These are phyloP conservation scores for Corniculantispora saksenae DNA, from an alignment of 2,329 filamentous ascomycete genomes.

Conservation along the genomic window DNA sequence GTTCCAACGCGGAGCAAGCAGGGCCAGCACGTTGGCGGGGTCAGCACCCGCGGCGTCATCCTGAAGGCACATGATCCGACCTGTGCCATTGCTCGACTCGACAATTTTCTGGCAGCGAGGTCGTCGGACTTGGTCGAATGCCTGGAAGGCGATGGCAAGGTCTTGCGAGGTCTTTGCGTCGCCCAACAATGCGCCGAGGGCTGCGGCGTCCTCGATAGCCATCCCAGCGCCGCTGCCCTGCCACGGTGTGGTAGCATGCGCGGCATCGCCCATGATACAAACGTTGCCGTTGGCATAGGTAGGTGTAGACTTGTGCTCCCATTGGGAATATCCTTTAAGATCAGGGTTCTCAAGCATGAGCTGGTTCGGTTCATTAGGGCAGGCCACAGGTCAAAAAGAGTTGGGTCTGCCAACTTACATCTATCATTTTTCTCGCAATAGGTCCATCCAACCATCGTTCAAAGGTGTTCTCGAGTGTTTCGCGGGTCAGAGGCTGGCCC, in stretches of 20 bases:
- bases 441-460: background rate
- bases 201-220: slow-evolving; percentile 29
- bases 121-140: slow-evolving; percentile 20
- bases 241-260: slow-evolving; percentile 30
- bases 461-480: background rate
- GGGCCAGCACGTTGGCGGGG: background rate
- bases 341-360: background rate
- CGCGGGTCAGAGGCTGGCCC: background rate
- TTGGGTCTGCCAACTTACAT: background rate
- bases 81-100: slow-evolving; percentile 17
- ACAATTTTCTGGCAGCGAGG: slow-evolving; percentile 17
- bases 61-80: slow-evolving; percentile 12
- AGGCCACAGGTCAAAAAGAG: background rate
- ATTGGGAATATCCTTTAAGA: slow-evolving; percentile 11
- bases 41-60: background rate
- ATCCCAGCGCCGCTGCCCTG: slow-evolving; percentile 28
- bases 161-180: background rate
- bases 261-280: slow-evolving; percentile 30
- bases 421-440: slow-evolving; percentile 14
- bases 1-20: background rate
- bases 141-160: slow-evolving; percentile 22
- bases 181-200: slow-evolving; percentile 22
- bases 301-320: slow-evolving; percentile 21
- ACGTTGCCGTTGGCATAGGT: slow-evolving; percentile 23
- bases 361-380: background rate